These are phyloP conservation scores for Conticribra guillardii DNA, from an alignment of 108 stramenopile species.

Conservation along the genomic window DNA sequence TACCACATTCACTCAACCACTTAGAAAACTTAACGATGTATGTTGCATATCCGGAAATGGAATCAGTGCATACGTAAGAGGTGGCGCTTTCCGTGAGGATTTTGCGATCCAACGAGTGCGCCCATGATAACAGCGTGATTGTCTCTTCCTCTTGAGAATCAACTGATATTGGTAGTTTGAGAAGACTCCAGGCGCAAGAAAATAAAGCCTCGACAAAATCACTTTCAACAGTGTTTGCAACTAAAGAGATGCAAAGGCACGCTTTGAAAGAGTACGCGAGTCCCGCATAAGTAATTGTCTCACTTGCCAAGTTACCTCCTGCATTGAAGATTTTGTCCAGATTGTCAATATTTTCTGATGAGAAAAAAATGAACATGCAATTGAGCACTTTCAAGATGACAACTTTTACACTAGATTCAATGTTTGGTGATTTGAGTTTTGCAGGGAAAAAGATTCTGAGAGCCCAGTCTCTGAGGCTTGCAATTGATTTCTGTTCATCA, in stretches of 20 bases:
- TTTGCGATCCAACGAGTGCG: not conserved
- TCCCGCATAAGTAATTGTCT: slow-evolving; percentile 7
- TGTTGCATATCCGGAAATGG: not conserved
- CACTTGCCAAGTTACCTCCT: slow-evolving; percentile 22
- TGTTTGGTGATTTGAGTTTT: slow-evolving; percentile 1
- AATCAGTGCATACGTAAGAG: too few species aligned
- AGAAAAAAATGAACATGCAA: slow-evolving; percentile 20
- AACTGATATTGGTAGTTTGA: slow-evolving; percentile 1
- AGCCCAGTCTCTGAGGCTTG: slow-evolving; percentile 26
- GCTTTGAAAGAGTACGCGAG: slow-evolving; percentile 24
- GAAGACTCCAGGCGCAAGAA: slow-evolving; percentile 19
- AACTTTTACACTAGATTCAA: not conserved
- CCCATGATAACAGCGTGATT: slow-evolving; percentile 5
- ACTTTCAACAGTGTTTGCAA: not conserved
- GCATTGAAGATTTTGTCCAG: slow-evolving; percentile 17
- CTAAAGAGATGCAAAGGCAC: slow-evolving; percentile 19
- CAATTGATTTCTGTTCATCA: slow-evolving; percentile 6
- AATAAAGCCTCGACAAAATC: slow-evolving; percentile 14
- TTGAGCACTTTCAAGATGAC: slow-evolving; percentile 23
- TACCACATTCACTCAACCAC: slow-evolving; percentile 20
- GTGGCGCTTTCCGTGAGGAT: not conserved
- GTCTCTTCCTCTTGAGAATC: not conserved
- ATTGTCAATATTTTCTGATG: slow-evolving; percentile 2
- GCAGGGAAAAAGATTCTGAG: slow-evolving; percentile 7
- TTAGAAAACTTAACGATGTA: slow-evolving; percentile 26